Evolutionary conservation across 768 basidiomycete species (phyloP), one percentile per base, ranked within the genome.

Genomic region (Termitomyces sp.): DNA sequence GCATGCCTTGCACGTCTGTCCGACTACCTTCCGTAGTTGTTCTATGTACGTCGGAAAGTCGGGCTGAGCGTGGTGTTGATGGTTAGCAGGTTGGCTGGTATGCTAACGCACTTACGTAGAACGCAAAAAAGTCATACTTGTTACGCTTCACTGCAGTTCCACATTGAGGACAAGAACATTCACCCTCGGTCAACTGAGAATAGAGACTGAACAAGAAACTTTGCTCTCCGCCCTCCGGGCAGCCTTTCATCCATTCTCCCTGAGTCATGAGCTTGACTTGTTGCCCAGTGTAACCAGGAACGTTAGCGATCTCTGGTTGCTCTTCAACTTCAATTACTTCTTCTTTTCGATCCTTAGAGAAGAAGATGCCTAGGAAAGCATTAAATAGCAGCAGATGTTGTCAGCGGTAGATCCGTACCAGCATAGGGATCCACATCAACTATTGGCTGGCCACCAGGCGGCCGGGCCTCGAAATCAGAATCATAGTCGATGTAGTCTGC

Each of bases 181-280:
- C 69, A 1, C 84, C 85, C 54, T 82, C 80, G 64, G 79, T 82
- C 54, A 95, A 78, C 63, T 89, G 81, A 50, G 86, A 82, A 71
- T 94, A 95, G 33, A 94, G 81, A 63, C 86, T 82, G 74, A 97
- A 97, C 54, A 97, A 77, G 74, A 89, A 90, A 59, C 84, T 85
- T 68, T 97, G 94, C 71, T 97, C 94, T 67, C 88, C 86, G 54
- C 91, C 92, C 71, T 96, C 94, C 0, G 95, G 94, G 72, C 95
- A 97, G 20, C 95, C 95, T 70, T 91, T 92, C 95, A 97, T 97
- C 93, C 93, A 97, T 68, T 95, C 87, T 30, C 91, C 92, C 71
- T 92, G 90, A 23, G 87, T 87, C 82, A 96, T 85, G 43, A 95
- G 74, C 63, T 83, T 83, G 35, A 85, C 78, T 18, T 72, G 72